A percentile compares a stretch with the other conserved stretches of the same genome.
phyloP scores from a whole-genome alignment of 2,329 filamentous ascomycete genomes.

The Cordyceps cateniannulata region DNA sequence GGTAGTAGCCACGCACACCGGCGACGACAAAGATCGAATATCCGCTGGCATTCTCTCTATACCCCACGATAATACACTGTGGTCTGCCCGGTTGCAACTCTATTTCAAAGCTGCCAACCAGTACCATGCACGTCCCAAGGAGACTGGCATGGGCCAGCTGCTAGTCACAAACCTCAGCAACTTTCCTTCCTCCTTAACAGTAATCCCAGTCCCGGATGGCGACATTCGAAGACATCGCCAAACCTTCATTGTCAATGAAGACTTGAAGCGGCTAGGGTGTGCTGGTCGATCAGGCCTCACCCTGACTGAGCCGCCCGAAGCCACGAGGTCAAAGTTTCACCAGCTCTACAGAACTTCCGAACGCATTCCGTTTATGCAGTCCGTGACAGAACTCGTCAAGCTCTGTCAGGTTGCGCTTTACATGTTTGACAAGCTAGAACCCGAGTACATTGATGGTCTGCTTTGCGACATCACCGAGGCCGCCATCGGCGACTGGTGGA shows the following conservation, averaged over 20 bases:
- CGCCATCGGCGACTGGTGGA: conserved; percentile 93
- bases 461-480: conserved; percentile 90
- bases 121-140: conserved; percentile 76
- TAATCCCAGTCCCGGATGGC: conserved; percentile 85
- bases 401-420: conserved; percentile 84
- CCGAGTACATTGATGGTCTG: conserved; percentile 84
- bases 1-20: conserved; percentile 88
- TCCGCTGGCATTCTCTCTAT: conserved; percentile 74
- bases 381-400: conserved; percentile 84
- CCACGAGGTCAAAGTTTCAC: conserved; percentile 84
- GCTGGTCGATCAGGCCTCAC: conserved; percentile 84
- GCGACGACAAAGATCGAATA: conserved; percentile 73
- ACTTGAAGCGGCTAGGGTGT: conserved; percentile 86
- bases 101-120: conserved; percentile 85
- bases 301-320: conserved; percentile 67
- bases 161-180: conserved; percentile 93
- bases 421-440: conserved; percentile 80
- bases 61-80: conserved; percentile 69
- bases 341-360: conserved; percentile 86
- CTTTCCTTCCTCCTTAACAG: conserved; percentile 85
- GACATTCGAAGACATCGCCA: conserved; percentile 74
- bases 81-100: conserved; percentile 71
- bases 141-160: conserved; percentile 74
- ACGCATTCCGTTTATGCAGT: conserved; percentile 66
- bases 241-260: conserved; percentile 88